phyloP scores from a whole-genome alignment of 1,284 basidiomycete genomes.

The Sporisorium scitamineum region DNA sequence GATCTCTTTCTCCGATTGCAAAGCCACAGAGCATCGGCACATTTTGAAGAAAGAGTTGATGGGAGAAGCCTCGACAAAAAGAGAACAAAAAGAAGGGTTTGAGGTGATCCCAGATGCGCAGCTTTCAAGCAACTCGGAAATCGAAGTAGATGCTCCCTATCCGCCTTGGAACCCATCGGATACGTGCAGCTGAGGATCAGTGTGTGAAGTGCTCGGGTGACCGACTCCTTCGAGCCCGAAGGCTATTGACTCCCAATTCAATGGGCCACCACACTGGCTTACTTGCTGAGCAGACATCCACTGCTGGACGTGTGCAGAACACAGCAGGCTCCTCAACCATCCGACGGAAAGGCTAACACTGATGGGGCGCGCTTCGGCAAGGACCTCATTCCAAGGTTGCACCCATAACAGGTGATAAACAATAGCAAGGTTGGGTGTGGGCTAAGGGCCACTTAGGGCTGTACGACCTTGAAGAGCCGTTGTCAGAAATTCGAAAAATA shows the following conservation, averaged over 20 bases:
- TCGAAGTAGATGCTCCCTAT: constrained; percentile 51
- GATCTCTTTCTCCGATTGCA: too few relatives aligned
- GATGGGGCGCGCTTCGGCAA: constrained; percentile 54
- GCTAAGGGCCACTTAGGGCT: not conserved
- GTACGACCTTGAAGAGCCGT: constrained; percentile 15
- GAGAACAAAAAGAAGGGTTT: constrained; percentile 47
- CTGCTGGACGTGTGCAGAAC: constrained; percentile 46
- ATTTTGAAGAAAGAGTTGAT: too few relatives aligned
- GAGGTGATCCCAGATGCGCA: constrained; percentile 48
- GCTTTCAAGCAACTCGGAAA: constrained; percentile 53
- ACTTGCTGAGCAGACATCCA: constrained; percentile 54
- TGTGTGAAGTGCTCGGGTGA: constrained; percentile 57
- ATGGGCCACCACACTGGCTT: constrained; percentile 50
- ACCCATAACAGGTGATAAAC: constrained; percentile 48
- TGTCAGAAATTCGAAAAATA: not conserved
- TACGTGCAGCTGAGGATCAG: constrained; percentile 60
- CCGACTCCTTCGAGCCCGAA: constrained; percentile 58
- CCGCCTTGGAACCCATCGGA: constrained; percentile 48
- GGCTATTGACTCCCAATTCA: constrained; percentile 41
- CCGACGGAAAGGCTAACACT: constrained; percentile 54
- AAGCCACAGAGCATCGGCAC: too few relatives aligned
- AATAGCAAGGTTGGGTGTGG: accelerated
- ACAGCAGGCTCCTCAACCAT: constrained; percentile 57
- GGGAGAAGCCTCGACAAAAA: not conserved
- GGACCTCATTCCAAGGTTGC: constrained; percentile 53